phyloP scores from a whole-genome alignment of 164 flowering plant genomes.

The Annona squamosa region DNA sequence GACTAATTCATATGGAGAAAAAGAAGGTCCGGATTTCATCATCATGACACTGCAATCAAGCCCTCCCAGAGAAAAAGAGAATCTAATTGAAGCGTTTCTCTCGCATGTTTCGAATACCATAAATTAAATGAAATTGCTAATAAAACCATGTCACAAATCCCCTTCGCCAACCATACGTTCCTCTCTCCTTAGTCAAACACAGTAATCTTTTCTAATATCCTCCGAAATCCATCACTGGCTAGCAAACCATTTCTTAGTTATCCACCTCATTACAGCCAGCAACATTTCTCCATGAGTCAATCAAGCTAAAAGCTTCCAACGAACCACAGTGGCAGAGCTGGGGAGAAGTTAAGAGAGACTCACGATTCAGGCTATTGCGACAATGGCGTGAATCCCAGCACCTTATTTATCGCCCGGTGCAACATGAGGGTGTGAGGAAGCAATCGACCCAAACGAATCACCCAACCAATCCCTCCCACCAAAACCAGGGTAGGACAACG shows the following conservation, averaged over 20 bases:
- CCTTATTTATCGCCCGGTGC: constrained; percentile 16
- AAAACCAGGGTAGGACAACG: constrained; percentile 14
- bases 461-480: constrained; percentile 19
- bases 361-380: not conserved
- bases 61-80: too few species aligned
- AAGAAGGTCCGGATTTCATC: too few species aligned
- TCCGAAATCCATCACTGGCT: too few species aligned
- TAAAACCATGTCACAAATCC: too few species aligned
- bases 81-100: too few species aligned
- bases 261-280: not conserved
- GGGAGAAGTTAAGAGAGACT: not conserved
- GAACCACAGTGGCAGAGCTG: not conserved
- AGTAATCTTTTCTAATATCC: too few species aligned
- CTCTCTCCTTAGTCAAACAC: too few species aligned
- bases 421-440: constrained; percentile 12
- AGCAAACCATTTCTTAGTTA: not conserved
- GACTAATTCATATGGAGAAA: too few species aligned
- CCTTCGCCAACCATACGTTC: too few species aligned
- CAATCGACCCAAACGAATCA: constrained; percentile 11
- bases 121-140: too few species aligned
- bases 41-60: too few species aligned
- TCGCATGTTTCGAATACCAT: too few species aligned
- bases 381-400: not conserved
- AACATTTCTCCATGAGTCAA: not conserved
- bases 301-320: not conserved